Evolutionary conservation across 148 eudicot genomes (phyloP).

Genomic region (Diospyros lotus): DNA sequence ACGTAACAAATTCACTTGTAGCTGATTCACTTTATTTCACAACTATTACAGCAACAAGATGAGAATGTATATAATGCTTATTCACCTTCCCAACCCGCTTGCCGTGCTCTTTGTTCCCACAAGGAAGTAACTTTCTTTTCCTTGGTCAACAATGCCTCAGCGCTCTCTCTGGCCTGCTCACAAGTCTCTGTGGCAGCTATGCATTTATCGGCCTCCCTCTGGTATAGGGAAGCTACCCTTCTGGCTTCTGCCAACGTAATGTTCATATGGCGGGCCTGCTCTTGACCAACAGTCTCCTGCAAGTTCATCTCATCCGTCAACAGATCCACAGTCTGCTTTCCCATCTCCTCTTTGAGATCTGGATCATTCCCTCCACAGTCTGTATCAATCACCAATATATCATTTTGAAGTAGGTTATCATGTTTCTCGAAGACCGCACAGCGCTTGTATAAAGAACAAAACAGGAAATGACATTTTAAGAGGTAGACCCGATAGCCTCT

Average conservation of each 20-base stretch:
- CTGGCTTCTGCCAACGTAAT: conserved; percentile 66
- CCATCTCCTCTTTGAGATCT: conserved; percentile 69
- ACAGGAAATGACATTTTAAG: background rate
- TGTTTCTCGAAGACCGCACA: background rate
- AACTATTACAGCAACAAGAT: no score
- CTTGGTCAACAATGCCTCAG: conserved; percentile 43
- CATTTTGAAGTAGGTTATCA: background rate
- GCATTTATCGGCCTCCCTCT: conserved; percentile 85
- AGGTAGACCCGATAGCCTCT: no score
- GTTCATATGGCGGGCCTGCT: conserved; percentile 65
- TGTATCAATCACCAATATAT: conserved; percentile 15
- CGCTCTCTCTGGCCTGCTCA: conserved; percentile 67
- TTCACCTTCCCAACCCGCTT: conserved; percentile 59
- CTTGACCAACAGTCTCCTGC: conserved; percentile 50
- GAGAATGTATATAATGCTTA: background rate
- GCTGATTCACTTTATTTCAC: no score
- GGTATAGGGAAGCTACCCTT: conserved; percentile 65
- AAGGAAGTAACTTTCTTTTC: conserved; percentile 66
- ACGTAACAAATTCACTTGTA: no score
- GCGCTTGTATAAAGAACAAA: background rate
- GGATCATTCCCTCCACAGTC: conserved; percentile 83
- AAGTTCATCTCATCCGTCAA: conserved; percentile 76
- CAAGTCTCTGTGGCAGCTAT: conserved; percentile 81
- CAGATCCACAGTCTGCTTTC: conserved; percentile 64
- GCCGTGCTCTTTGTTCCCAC: conserved; percentile 78